Conservation (phyloP, 352 stramenopile species). For the Globisporangium yorkense region DNA sequence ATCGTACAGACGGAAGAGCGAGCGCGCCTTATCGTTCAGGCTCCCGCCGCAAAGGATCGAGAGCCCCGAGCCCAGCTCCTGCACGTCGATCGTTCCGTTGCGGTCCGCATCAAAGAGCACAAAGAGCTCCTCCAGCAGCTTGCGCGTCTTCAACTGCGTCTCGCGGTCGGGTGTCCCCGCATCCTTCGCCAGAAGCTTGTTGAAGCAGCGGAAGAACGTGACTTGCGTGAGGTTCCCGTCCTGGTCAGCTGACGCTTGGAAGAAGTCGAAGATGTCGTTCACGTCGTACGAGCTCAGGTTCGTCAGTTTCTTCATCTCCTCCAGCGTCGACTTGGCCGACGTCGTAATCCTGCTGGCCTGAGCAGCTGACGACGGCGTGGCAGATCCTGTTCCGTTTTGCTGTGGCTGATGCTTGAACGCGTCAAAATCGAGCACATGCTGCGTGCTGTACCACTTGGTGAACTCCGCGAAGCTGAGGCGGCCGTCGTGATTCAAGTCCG, state of each 20-base stretch:
- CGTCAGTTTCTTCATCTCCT: slow-evolving; percentile 75
- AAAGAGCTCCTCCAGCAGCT: slow-evolving; percentile 70
- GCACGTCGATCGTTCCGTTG: slow-evolving; percentile 79
- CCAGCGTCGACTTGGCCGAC: slow-evolving; percentile 30
- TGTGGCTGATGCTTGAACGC: slow-evolving; percentile 16
- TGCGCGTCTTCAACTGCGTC: slow-evolving; percentile 34
- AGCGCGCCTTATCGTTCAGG: slow-evolving; percentile 58
- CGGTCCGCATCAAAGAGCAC: slow-evolving; percentile 75
- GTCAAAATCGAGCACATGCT: slow-evolving; percentile 18
- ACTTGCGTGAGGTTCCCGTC: slow-evolving; percentile 55
- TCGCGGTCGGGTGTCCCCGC: slow-evolving; percentile 22
- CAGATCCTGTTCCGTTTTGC: background rate
- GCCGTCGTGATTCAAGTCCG: slow-evolving; percentile 60
- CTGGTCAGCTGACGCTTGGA: slow-evolving; percentile 57
- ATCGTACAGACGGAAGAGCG: slow-evolving; percentile 83
- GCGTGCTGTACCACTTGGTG: slow-evolving; percentile 70
- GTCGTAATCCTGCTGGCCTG: slow-evolving; percentile 2
- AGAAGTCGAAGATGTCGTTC: slow-evolving; percentile 87
- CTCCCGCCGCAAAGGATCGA: slow-evolving; percentile 85
- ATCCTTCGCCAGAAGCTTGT: slow-evolving; percentile 64
- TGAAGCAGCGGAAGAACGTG: slow-evolving; percentile 81
- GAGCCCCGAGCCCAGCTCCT: slow-evolving; percentile 79
- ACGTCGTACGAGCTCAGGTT: slow-evolving; percentile 78
- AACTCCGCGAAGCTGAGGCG: slow-evolving; percentile 81
- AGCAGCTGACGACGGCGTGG: slow-evolving; percentile 6